A percentile compares a stretch with the other conserved stretches of the same genome.
Conservation (phyloP, 495 filamentous ascomycete species). For the Penicillium ochrochloron region DNA sequence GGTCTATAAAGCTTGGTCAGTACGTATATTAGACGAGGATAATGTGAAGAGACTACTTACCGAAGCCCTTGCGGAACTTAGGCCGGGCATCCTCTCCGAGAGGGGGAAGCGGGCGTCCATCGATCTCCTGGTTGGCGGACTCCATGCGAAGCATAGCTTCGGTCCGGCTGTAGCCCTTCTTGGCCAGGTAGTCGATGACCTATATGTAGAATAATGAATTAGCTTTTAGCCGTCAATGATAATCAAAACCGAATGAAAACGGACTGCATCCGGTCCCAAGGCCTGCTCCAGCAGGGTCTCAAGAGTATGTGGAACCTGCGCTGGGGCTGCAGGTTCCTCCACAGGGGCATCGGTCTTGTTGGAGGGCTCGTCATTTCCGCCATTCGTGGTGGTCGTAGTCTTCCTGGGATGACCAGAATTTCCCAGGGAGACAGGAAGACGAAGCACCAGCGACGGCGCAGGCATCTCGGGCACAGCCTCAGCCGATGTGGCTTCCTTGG, state of each 20-base stretch:
- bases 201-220: slow-evolving; percentile 33
- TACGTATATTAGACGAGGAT: not conserved
- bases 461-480: not conserved
- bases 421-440: not conserved
- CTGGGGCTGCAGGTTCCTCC: not conserved
- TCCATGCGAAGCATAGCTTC: slow-evolving; percentile 93
- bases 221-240: not conserved
- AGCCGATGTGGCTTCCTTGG: not conserved
- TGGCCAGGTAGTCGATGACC: slow-evolving; percentile 95
- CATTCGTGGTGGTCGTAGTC: not conserved
- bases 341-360: not conserved
- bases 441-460: not conserved
- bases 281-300: not conserved
- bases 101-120: slow-evolving; percentile 70
- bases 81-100: slow-evolving; percentile 70
- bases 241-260: not conserved
- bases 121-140: slow-evolving; percentile 76
- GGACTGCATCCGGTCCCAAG: slow-evolving; percentile 2
- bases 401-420: not conserved
- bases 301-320: not conserved
- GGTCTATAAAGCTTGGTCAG: slow-evolving; percentile 45
- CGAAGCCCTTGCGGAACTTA: slow-evolving; percentile 76
- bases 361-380: not conserved
- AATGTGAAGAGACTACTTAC: slow-evolving; percentile 41
- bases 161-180: slow-evolving; percentile 92